Percentiles rank a stretch among this genome's conserved stretches.
Conservation (phyloP, 78 protist species). For the Polysphondylium violaceum region DNA sequence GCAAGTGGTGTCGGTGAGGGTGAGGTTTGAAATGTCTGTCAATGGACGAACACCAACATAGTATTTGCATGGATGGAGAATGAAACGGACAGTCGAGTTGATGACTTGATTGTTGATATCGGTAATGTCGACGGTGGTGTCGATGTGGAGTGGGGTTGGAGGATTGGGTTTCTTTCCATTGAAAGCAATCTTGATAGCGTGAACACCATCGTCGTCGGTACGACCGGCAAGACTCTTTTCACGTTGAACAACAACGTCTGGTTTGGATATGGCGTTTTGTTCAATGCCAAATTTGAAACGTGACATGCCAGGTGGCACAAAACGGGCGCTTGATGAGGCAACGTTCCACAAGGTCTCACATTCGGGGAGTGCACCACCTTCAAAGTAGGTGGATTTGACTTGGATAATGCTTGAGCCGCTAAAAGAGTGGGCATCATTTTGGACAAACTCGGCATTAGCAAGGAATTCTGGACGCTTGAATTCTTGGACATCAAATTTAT, state of each 20-base stretch:
- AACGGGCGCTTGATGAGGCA: constrained; percentile 1
- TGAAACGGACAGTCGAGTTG: constrained; percentile 32
- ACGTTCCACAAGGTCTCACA: constrained; percentile 50
- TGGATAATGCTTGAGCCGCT: constrained; percentile 47
- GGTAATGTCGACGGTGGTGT: constrained; percentile 46
- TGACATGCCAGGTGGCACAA: constrained; percentile 31
- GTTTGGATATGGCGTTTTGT: background rate
- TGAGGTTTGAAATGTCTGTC: background rate
- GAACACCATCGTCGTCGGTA: constrained; percentile 70
- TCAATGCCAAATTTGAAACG: constrained; percentile 43
- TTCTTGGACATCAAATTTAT: constrained; percentile 47
- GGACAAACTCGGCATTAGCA: constrained; percentile 25
- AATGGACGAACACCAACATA: constrained; percentile 22
- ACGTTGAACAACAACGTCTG: background rate
- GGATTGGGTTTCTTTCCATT: constrained; percentile 56
- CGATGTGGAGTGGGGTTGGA: constrained; percentile 56
- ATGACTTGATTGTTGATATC: constrained; percentile 54
- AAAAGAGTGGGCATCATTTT: constrained; percentile 22
- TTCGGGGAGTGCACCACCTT: constrained; percentile 63
- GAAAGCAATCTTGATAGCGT: constrained; percentile 32
- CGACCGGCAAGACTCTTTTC: constrained; percentile 19
- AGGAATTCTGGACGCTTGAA: constrained; percentile 70
- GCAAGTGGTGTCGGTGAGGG: constrained; percentile 20
- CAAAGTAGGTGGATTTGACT: constrained; percentile 61
- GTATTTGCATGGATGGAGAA: constrained; percentile 57